Conservation (phyloP, 2,329 filamentous ascomycete species). For the Xylaria digitata region DNA sequence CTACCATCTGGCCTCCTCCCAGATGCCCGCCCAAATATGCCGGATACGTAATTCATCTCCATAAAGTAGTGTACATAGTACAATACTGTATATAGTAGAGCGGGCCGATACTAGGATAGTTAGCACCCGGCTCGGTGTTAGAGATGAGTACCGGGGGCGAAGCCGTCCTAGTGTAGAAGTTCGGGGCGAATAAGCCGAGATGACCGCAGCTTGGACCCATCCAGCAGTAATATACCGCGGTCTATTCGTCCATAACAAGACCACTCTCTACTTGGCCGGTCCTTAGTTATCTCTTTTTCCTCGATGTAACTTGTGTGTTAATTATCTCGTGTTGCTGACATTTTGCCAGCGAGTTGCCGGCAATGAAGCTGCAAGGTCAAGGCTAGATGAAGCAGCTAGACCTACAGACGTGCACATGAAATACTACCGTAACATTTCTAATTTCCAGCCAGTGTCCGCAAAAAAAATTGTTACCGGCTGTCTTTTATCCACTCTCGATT, state of each 20-base stretch:
- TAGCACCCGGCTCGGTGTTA: conserved; percentile 26
- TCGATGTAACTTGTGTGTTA: conserved; percentile 8
- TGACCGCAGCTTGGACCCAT: conserved; percentile 31
- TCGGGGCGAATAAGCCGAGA: conserved; percentile 33
- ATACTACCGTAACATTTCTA: conserved; percentile 34
- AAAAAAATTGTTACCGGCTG: conserved; percentile 13
- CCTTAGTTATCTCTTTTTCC: conserved; percentile 22
- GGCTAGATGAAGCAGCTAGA: conserved; percentile 27
- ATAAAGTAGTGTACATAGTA: background rate
- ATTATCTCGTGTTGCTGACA: conserved; percentile 27
- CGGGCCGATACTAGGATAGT: conserved; percentile 27
- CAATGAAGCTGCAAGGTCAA: conserved; percentile 33
- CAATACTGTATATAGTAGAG: conserved; percentile 7
- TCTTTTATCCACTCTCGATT: conserved; percentile 10
- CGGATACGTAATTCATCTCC: conserved; percentile 19
- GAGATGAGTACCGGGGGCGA: conserved; percentile 31
- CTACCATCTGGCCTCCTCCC: conserved; percentile 25
- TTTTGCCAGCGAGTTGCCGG: conserved; percentile 31
- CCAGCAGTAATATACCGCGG: conserved; percentile 25
- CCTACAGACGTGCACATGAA: conserved; percentile 13
- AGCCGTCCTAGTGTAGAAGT: conserved; percentile 26
- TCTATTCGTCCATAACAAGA: conserved; percentile 22
- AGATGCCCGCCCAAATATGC: conserved; percentile 10
- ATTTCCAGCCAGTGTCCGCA: conserved; percentile 16
- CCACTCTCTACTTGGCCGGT: conserved; percentile 13